Conservation (phyloP, 306 rosid species). For the Begonia fuchsioides region DNA sequence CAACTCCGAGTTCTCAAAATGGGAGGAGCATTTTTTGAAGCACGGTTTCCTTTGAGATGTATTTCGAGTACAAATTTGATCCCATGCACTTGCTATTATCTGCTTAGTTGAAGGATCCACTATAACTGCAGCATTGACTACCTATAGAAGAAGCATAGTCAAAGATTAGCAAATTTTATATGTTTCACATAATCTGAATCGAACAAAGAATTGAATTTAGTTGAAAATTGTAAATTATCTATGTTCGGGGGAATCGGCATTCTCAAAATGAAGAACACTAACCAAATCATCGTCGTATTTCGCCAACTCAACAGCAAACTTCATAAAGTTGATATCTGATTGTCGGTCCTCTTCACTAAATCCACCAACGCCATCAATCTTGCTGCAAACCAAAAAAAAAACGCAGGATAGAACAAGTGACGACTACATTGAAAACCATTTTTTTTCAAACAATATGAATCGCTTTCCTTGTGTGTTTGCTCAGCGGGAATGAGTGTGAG, state of each 20-base stretch:
- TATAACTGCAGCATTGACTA: constrained; percentile 77
- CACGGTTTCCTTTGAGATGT: constrained; percentile 12
- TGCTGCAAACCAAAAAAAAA: constrained; percentile 30
- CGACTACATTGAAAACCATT: too few species aligned
- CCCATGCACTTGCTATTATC: constrained; percentile 55
- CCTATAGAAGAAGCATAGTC: constrained; percentile 19
- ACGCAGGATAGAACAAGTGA: too few species aligned
- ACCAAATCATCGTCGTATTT: constrained; percentile 40
- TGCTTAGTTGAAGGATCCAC: constrained; percentile 70
- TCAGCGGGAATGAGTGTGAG: too few species aligned
- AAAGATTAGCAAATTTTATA: too few species aligned
- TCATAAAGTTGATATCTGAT: constrained; percentile 49
- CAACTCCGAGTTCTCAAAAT: constrained; percentile 13
- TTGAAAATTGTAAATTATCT: too few species aligned
- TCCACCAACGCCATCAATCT: constrained; percentile 77
- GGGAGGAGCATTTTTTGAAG: constrained; percentile 11
- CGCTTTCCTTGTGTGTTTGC: too few species aligned
- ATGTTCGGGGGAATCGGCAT: too few species aligned
- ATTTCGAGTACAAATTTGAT: constrained; percentile 38
- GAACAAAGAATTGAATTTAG: too few species aligned
- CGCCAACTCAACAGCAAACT: constrained; percentile 52
- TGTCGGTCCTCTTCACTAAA: constrained; percentile 46
- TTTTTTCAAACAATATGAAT: too few species aligned
- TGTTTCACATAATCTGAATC: too few species aligned
- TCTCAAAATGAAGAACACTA: constrained; percentile 4